Evolutionary conservation across 371 early-diverging fungal species (phyloP).

Genomic region (Fennellomyces sp.): DNA sequence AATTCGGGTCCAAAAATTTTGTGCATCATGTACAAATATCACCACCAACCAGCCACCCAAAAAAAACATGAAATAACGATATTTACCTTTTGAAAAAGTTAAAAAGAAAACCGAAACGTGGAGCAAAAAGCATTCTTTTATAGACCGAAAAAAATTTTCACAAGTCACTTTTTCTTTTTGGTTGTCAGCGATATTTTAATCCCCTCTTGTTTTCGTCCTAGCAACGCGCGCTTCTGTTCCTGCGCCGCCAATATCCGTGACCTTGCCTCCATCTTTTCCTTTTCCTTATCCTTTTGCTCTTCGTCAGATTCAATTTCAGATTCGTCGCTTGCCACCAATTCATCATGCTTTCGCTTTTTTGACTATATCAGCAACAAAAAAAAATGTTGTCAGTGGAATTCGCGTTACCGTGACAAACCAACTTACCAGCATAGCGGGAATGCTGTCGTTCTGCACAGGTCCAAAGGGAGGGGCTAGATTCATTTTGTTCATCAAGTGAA

Average conservation of each 20-base stretch:
- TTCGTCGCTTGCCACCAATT: conserved; percentile 56
- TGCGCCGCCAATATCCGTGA: conserved; percentile 22
- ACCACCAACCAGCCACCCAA: not conserved
- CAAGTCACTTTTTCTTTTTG: conserved; percentile 1
- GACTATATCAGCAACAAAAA: conserved; percentile 1
- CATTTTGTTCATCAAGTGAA: conserved; percentile 77
- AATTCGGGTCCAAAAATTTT: conserved; percentile 26
- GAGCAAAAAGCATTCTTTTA: not conserved
- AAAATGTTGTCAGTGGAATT: not conserved
- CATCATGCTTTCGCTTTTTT: conserved; percentile 38
- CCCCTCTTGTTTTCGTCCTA: not conserved
- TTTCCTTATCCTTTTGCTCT: conserved; percentile 27
- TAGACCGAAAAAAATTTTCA: conserved; percentile 9
- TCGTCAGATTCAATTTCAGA: conserved; percentile 59
- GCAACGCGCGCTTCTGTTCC: conserved; percentile 5
- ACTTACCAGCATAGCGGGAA: conserved; percentile 28
- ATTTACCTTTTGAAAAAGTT: conserved; percentile 5
- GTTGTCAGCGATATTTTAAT: conserved; percentile 8
- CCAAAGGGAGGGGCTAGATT: conserved; percentile 71
- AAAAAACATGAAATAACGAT: not conserved
- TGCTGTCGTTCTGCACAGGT: conserved; percentile 27
- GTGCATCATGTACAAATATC: conserved; percentile 9
- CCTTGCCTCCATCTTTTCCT: conserved; percentile 17
- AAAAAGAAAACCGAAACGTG: not conserved
- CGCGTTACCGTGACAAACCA: not conserved